A percentile compares a stretch with the other conserved stretches of the same genome.
These are phyloP conservation scores for Tetrapisispora fleetii DNA, from an alignment of 805 yeast species.

Conservation along the genomic window DNA sequence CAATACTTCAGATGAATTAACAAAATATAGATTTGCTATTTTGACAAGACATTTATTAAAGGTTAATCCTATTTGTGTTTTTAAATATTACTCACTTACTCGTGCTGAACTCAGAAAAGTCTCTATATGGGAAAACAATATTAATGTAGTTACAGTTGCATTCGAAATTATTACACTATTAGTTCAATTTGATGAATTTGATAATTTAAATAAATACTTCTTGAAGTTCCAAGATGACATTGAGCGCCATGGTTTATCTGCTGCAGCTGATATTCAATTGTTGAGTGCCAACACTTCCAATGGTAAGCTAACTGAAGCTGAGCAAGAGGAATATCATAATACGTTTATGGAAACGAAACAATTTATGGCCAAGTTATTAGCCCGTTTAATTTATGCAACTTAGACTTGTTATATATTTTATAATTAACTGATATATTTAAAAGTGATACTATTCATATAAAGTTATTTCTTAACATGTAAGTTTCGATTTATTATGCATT, in stretches of 20 bases:
- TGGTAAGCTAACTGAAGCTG: constrained; percentile 5
- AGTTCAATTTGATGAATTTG: constrained; percentile 27
- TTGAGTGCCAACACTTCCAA: constrained; percentile 4
- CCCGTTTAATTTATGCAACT: constrained; percentile 3
- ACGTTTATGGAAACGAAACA: not conserved
- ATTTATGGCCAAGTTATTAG: constrained; percentile 4
- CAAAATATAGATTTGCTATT: constrained; percentile 28
- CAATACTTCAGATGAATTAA: constrained; percentile 29
- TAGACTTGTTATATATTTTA: constrained; percentile 3
- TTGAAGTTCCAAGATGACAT: constrained; percentile 16
- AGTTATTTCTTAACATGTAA: not conserved
- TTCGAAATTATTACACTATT: constrained; percentile 24
- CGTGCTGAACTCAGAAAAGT: constrained; percentile 25
- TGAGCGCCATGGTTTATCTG: constrained; percentile 15
- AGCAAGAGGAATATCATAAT: not conserved
- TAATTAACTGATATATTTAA: too few relatives aligned
- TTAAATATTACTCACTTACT: constrained; percentile 27
- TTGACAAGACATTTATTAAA: constrained; percentile 25
- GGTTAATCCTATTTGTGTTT: constrained; percentile 27
- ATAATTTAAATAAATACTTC: constrained; percentile 14
- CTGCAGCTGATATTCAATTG: constrained; percentile 5
- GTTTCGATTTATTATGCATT: not conserved
- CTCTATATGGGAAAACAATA: constrained; percentile 24
- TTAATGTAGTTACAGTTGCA: constrained; percentile 28
- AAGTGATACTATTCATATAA: not conserved